Evolutionary conservation across 1,139 yeast genomes (phyloP), one percentile per base, ranked within the genome.

Genomic region (Zygosaccharomyces pseudobailii): DNA sequence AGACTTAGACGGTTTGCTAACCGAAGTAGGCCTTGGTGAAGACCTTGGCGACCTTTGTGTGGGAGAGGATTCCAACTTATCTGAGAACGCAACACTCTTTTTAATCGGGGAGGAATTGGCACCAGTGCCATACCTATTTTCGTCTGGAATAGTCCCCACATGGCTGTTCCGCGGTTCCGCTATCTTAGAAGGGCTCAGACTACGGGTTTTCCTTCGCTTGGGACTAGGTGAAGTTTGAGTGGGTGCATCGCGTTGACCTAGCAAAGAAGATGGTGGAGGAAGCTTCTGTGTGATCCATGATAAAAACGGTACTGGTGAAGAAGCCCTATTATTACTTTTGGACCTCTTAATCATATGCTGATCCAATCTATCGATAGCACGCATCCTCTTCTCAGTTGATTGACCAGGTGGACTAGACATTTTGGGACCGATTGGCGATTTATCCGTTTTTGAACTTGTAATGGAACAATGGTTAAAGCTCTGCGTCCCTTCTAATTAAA

Each of bases 21-120:
- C 41, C 2, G 58, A 49, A 5, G 56, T 48, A 2, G 50, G 52
- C 7, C 46, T 51, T 13, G 66, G 64, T 6, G 65, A 58, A n/a
- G 64, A 56, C 10, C 42, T 38, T n/a, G 53, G 36, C 22, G 22
- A 24, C 6, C 34, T 40, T 22, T 47, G 51, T 7, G 51, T 48
- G 8, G 62, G 61, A 6, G 66, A 57, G 8, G 58, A 55, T 33
- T 58, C 62, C 6, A 62, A 36, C 40, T 52, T 47, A 46, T 63
- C 66, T 8, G 66, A 61, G 48, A 63, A 63, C 6, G 64, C 58
- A 4, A 63, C 68, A 1, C 57, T 43, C 45, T 63, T 63, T 27
- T 47, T 46, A 10, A 50, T 47, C 1, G 65, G 65, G 10, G 64
- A 61, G 13, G 42, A 38, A 9, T 28, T 19, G 2, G 28, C 41